phyloP scores from a whole-genome alignment of 192 early-diverging fungal genomes.

The Phlyctochytrium bullatum region DNA sequence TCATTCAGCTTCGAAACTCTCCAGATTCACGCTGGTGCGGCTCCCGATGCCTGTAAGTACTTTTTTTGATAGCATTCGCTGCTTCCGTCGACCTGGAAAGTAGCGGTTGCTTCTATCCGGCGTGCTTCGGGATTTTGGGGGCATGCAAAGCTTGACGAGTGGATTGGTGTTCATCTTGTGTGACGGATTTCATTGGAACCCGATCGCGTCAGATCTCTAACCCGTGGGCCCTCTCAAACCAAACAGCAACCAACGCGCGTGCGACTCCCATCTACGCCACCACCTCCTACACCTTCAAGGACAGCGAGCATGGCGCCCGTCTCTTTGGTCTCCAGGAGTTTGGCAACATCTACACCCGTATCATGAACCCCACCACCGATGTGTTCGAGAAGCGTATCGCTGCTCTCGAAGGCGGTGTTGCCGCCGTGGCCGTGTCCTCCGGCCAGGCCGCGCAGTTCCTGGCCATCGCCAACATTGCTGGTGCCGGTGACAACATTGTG shows the following conservation, averaged over 20 bases:
- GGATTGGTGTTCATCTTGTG: too few relatives aligned
- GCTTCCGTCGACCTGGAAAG: too few relatives aligned
- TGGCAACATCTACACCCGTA: slow-evolving; percentile 82
- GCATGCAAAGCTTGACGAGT: too few relatives aligned
- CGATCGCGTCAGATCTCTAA: slow-evolving; percentile 13
- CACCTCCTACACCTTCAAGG: slow-evolving; percentile 81
- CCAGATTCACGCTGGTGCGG: slow-evolving; percentile 87
- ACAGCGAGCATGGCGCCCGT: slow-evolving; percentile 73
- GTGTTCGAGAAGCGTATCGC: slow-evolving; percentile 92
- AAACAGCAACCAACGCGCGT: slow-evolving; percentile 70
- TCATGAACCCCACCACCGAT: slow-evolving; percentile 81
- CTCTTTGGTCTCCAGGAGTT: slow-evolving; percentile 68
- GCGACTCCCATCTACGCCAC: slow-evolving; percentile 93
- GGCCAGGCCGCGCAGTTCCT: slow-evolving; percentile 89
- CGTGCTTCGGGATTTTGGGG: too few relatives aligned
- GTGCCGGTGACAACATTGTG: slow-evolving; percentile 87
- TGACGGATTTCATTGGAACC: too few relatives aligned
- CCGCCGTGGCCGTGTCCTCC: slow-evolving; percentile 63
- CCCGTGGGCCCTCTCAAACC: slow-evolving; percentile 31
- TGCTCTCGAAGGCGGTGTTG: slow-evolving; percentile 81
- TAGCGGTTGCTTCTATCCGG: too few relatives aligned
- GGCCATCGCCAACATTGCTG: slow-evolving; percentile 72
- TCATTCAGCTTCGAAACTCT: slow-evolving; percentile 74
- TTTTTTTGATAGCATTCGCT: slow-evolving; percentile 19
- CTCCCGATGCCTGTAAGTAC: slow-evolving; percentile 39